These are phyloP conservation scores for Phyllostachys edulis DNA, from an alignment of 176 grass and related monocot species.

Conservation along the genomic window DNA sequence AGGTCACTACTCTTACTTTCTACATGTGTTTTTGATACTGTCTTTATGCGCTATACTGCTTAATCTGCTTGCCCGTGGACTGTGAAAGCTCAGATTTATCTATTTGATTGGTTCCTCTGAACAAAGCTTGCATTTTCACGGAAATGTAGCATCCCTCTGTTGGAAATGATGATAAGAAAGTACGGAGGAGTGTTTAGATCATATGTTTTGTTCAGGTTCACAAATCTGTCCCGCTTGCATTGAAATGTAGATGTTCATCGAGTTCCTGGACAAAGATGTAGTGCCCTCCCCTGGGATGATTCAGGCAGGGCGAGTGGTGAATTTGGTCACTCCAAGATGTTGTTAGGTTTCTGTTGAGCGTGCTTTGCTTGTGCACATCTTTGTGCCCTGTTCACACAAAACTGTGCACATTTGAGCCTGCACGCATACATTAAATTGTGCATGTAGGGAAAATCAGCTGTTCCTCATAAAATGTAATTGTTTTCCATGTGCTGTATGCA, in stretches of 20 bases:
- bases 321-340: slow-evolving; percentile 12
- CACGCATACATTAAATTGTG: background rate
- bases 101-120: background rate
- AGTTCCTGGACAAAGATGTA: slow-evolving; percentile 1
- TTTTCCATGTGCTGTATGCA: background rate
- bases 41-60: background rate
- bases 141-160: background rate
- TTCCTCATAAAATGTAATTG: background rate
- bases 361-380: background rate
- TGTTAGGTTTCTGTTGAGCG: background rate
- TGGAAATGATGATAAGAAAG: background rate
- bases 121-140: background rate
- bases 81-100: background rate
- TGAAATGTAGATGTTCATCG: background rate
- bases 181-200: background rate
- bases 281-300: background rate
- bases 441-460: background rate
- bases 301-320: background rate
- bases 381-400: background rate
- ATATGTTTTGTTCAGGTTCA: slow-evolving; percentile 19
- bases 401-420: slow-evolving; percentile 12
- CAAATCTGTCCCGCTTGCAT: background rate
- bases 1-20: slow-evolving; percentile 22
- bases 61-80: background rate
- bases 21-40: background rate